Evolutionary conservation across 495 filamentous ascomycete genomes (phyloP), one percentile per base, ranked within the genome.

Genomic region (Copromyces sp.): DNA sequence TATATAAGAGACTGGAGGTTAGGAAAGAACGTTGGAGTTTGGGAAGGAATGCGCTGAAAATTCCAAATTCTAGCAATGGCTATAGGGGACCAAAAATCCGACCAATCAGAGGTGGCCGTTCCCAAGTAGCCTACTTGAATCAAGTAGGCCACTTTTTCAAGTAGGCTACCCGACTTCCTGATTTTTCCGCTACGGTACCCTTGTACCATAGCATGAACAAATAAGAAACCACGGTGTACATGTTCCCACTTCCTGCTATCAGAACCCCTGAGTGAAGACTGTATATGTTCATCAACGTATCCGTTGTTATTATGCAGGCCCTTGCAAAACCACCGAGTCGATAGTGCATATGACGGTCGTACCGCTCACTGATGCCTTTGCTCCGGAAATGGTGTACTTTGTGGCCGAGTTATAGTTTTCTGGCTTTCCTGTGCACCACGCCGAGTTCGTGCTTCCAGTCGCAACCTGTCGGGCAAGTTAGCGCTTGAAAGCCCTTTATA

Each of bases 401-500:
- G 74, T 81, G 32, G 81, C 78, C 41, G 75, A 65, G 68, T 82
- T 80, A 71, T 82, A 82, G 70, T 81, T 82, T 53, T 81, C 78
- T 0, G 80, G 81, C 0, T 68, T 75, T 9, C 76, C 78, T 24
- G 79, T 80, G 71, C 79, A 80, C 80, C 80, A 80, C 20, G 74
- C 73, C 69, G 74, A 76, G 72, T 77, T 75, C 5, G 72, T 75
- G 20, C 71, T 69, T 5, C 77, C 78, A 2, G 72, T 68, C 17
- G 71, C 71, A 39, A 69, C 76, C 78, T 72, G 73, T 79, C 74
- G 24, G 45, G 47, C 14, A 59, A 59, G 20, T 59, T 32, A 59
- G 11, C 45, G 24, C 20, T 53, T 20, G n/a, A 11, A 11, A 76
- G 38, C 24, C 65, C 59, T 59, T 24, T n/a, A 69, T 17, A 69